Percentiles rank a stretch among this genome's conserved stretches.
Evolutionary conservation across 768 basidiomycete genomes (phyloP).

Genomic region (Serendipita indica): DNA sequence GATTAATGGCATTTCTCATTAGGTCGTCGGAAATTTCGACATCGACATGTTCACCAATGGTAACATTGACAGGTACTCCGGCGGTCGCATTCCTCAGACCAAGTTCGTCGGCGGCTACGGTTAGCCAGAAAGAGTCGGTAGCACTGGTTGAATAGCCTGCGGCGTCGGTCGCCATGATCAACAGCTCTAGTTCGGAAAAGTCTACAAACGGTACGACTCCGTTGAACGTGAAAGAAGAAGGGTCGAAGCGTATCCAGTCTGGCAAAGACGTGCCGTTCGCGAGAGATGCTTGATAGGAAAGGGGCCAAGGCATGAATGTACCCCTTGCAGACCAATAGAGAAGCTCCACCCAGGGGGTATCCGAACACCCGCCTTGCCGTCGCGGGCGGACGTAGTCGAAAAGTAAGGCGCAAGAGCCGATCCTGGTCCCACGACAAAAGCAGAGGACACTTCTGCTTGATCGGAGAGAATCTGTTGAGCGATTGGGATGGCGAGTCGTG

Average conservation of each 20-base stretch:
- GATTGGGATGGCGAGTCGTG: conserved; percentile 39
- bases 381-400: conserved; percentile 23
- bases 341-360: conserved; percentile 79
- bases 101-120: conserved; percentile 56
- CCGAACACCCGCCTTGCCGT: conserved; percentile 35
- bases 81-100: conserved; percentile 23
- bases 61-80: neutral
- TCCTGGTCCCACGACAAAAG: conserved; percentile 45
- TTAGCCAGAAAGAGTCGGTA: conserved; percentile 44
- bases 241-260: conserved; percentile 58
- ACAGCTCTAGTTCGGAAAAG: conserved; percentile 25
- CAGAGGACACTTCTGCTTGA: conserved; percentile 60
- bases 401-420: conserved; percentile 39
- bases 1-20: too few relatives aligned
- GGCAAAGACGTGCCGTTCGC: conserved; percentile 59
- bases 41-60: neutral
- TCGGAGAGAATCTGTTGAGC: conserved; percentile 42
- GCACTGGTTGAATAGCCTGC: conserved; percentile 49
- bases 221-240: conserved; percentile 52
- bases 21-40: too few relatives aligned
- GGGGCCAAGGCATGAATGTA: conserved; percentile 37
- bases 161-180: conserved; percentile 52
- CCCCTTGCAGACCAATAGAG: conserved; percentile 64
- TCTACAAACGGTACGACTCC: conserved; percentile 52
- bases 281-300: conserved; percentile 51